These are phyloP conservation scores for Fusarium burgessii DNA, from an alignment of 2,329 filamentous ascomycete species.

Conservation along the genomic window DNA sequence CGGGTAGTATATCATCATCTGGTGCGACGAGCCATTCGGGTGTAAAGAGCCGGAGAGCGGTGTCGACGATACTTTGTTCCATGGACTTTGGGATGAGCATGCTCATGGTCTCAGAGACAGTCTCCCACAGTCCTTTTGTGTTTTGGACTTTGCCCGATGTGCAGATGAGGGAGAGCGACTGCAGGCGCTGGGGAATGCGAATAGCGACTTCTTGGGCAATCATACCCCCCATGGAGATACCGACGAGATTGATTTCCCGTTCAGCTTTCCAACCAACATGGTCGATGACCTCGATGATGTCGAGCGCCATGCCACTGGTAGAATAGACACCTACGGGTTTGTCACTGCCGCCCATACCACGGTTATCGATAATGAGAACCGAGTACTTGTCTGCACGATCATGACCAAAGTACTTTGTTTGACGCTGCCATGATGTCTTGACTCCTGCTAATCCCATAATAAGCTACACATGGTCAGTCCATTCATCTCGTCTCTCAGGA, in stretches of 20 bases:
- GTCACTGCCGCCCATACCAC: slow-evolving; percentile 84
- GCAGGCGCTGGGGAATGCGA: slow-evolving; percentile 64
- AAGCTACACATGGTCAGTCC: slow-evolving; percentile 63
- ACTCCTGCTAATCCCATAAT: slow-evolving; percentile 83
- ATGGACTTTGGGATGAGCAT: slow-evolving; percentile 77
- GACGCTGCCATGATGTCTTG: slow-evolving; percentile 81
- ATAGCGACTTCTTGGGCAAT: slow-evolving; percentile 84
- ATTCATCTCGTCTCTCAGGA: neutral
- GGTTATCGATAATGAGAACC: slow-evolving; percentile 83
- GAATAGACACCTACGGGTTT: slow-evolving; percentile 83
- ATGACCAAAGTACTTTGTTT: slow-evolving; percentile 86
- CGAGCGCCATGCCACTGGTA: slow-evolving; percentile 85
- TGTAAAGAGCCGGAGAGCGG: slow-evolving; percentile 75
- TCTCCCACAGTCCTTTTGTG: slow-evolving; percentile 72
- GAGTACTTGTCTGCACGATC: slow-evolving; percentile 74
- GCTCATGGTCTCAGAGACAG: slow-evolving; percentile 67
- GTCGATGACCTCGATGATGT: slow-evolving; percentile 76
- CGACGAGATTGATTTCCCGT: slow-evolving; percentile 73
- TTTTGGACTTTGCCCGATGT: slow-evolving; percentile 72
- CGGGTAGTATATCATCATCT: slow-evolving; percentile 68
- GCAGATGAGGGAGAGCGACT: slow-evolving; percentile 69
- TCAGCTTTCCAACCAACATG: slow-evolving; percentile 74
- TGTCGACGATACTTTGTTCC: slow-evolving; percentile 73
- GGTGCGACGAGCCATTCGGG: slow-evolving; percentile 70
- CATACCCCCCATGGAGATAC: slow-evolving; percentile 91